These are phyloP conservation scores for Mortierella sp. DNA, from an alignment of 371 early-diverging fungal genomes.

Conservation along the genomic window DNA sequence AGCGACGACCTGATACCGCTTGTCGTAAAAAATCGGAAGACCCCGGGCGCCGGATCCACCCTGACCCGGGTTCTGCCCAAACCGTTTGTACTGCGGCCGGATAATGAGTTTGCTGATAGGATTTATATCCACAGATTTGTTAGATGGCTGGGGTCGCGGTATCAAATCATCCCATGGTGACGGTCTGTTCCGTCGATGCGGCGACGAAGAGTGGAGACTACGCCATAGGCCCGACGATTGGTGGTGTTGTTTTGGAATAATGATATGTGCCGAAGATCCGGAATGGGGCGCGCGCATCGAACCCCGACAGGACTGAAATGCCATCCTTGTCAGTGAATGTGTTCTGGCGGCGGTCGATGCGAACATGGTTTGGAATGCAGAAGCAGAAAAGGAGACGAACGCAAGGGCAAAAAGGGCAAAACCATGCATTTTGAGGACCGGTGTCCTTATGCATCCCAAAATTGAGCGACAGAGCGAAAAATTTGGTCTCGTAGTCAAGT, in stretches of 20 bases:
- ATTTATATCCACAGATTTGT: conserved; percentile 8
- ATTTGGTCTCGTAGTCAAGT: too few species aligned
- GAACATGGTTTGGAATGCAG: too few species aligned
- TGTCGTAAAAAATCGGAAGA: conserved; percentile 26
- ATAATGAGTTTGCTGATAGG: conserved; percentile 9
- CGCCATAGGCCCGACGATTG: conserved; percentile 7
- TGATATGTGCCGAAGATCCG: too few species aligned
- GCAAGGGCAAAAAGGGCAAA: too few species aligned
- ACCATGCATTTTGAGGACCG: too few species aligned
- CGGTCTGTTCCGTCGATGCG: conserved; percentile 8
- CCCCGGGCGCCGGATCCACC: conserved; percentile 20
- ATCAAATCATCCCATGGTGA: conserved; percentile 41
- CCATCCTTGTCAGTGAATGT: too few species aligned
- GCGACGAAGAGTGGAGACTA: conserved; percentile 16
- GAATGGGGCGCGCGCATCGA: too few species aligned
- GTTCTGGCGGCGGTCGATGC: too few species aligned
- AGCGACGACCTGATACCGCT: conserved; percentile 33
- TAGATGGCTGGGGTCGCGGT: conserved; percentile 16
- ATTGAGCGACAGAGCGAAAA: too few species aligned
- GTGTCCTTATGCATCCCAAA: too few species aligned
- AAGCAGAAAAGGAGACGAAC: too few species aligned
- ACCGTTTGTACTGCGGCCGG: conserved; percentile 42
- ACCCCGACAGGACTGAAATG: too few species aligned
- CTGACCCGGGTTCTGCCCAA: conserved; percentile 25
- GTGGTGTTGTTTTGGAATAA: background rate